Evolutionary conservation across 371 early-diverging fungal genomes (phyloP).

Genomic region (Nosema muscidifuracis): DNA sequence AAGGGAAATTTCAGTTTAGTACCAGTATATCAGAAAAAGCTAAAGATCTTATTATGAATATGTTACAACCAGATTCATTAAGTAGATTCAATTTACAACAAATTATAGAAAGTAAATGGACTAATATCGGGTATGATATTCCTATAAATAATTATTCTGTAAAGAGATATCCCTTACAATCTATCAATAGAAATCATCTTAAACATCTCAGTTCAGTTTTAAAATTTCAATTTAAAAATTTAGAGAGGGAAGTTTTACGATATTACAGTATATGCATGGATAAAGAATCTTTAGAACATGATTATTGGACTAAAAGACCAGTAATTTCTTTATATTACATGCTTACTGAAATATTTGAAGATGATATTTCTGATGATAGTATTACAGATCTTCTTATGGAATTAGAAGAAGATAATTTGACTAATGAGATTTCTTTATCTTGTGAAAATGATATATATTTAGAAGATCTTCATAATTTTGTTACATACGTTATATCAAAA

Average conservation of each 20-base stretch:
- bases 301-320: conserved; percentile 50
- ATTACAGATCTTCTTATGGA: neutral
- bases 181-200: conserved; percentile 15
- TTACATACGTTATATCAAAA: conserved; percentile 37
- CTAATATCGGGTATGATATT: conserved; percentile 34
- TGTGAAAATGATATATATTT: neutral
- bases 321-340: conserved; percentile 51
- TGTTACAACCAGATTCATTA: conserved; percentile 39
- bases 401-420: neutral
- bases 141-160: conserved; percentile 33
- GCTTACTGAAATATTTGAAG: conserved; percentile 34
- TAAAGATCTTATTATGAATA: conserved; percentile 28
- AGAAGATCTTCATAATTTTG: conserved; percentile 38
- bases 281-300: conserved; percentile 9
- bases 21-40: conserved; percentile 42
- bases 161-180: conserved; percentile 24
- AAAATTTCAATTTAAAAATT: conserved; percentile 44
- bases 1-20: conserved; percentile 36
- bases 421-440: neutral
- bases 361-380: neutral
- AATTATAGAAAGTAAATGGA: conserved; percentile 48
- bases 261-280: conserved; percentile 32
- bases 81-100: conserved; percentile 33
- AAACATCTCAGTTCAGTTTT: conserved; percentile 9
- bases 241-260: conserved; percentile 35